Evolutionary conservation across 305 asterid genomes (phyloP), one percentile per base, ranked within the genome.

Genomic region (Fraxinus paxiana): DNA sequence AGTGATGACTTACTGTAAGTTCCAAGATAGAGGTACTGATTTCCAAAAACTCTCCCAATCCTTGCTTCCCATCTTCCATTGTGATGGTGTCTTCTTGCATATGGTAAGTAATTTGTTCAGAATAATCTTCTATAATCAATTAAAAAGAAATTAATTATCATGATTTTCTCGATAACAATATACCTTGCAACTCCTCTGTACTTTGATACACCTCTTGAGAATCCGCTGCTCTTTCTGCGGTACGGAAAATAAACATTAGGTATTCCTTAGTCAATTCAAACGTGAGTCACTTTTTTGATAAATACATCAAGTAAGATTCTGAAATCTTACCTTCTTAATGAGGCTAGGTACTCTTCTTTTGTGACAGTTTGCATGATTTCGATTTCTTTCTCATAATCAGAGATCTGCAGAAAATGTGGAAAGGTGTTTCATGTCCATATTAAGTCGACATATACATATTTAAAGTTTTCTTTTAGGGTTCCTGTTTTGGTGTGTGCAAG

Each of bases 51-150:
- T 81, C 97, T 84, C 17, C 97, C 97, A 67, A 90, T 92, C 61
- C 97, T 88, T 79, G 97, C 97, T 84, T 93, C 97, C 97, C 97
- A 93, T 87, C 95, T 87, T 79, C 97, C 97, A 77, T 92, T 93
- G 74, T 93, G 97, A 85, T 90, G 97, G 82, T 93, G 97, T 73
- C 97, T 61, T n/a, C 13, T 61, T 91, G 89, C 84, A 83, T 48
- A 65, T 77, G 20, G 20, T 38, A 41, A 67, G 37, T 35, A 10
- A 61, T 22, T 72, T 75, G 56, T 82, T 12, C 78, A 79, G 43
- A 70, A 78, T 65, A 18, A 82, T 79, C 77, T 38, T 59, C 59
- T 48, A 0, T 6, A 37, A 8, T 69, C 70, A 54, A 75, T 17
- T 9, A 15, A 77, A 71, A 78, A 31, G 34, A 59, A 37, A 20